Conservation (phyloP, 306 rosid species). For the Astragalus glycyphyllos region DNA sequence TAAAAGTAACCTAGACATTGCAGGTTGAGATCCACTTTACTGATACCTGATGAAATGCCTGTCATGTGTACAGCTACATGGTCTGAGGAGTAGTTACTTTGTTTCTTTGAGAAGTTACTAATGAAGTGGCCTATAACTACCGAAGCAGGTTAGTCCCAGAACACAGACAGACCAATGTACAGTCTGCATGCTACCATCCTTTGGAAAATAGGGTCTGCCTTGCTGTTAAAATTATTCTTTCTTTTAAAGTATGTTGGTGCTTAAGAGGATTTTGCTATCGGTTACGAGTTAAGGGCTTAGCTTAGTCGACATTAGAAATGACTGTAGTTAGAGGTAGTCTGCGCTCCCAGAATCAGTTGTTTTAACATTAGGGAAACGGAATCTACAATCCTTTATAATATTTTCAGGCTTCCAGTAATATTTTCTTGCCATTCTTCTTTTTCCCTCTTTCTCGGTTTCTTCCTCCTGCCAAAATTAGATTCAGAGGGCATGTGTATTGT, state of each 20-base stretch:
- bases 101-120: neutral
- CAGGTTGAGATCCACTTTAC: constrained; percentile 24
- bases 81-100: neutral
- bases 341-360: neutral
- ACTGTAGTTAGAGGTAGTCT: neutral
- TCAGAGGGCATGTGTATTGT: too few species aligned
- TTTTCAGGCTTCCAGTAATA: too few species aligned
- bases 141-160: neutral
- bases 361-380: too few species aligned
- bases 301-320: neutral
- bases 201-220: too few species aligned
- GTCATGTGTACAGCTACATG: constrained; percentile 10
- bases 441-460: too few species aligned
- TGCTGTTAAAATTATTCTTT: neutral
- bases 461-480: too few species aligned
- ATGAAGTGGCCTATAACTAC: constrained; percentile 4
- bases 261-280: neutral
- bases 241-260: neutral
- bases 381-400: too few species aligned
- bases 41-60: constrained; percentile 15
- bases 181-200: constrained; percentile 29
- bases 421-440: too few species aligned
- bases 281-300: neutral
- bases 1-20: neutral
- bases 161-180: neutral